Conservation (phyloP, 2,329 filamentous ascomycete species). For the Cercospora zeina region DNA sequence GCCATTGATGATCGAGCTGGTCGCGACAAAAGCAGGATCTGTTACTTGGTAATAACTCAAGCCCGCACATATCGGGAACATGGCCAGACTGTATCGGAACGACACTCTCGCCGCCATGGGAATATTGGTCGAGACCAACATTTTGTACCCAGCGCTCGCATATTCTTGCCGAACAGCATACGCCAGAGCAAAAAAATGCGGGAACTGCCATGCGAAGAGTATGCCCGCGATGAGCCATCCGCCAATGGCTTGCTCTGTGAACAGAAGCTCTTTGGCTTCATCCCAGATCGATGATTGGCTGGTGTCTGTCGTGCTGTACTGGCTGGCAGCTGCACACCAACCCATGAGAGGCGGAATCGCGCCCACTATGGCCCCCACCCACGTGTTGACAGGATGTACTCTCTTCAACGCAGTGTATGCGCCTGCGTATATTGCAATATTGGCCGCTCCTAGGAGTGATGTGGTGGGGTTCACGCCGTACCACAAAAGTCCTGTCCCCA, state of each 20-base stretch:
- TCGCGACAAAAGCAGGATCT: constrained; percentile 78
- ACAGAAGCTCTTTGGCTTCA: constrained; percentile 40
- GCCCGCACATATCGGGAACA: constrained; percentile 81
- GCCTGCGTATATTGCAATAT: constrained; percentile 87
- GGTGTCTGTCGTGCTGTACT: constrained; percentile 60
- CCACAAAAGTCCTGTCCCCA: constrained; percentile 73
- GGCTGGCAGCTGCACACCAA: constrained; percentile 91
- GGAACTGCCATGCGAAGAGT: constrained; percentile 95
- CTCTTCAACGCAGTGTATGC: constrained; percentile 92
- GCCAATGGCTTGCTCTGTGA: constrained; percentile 52
- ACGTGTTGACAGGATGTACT: constrained; percentile 83
- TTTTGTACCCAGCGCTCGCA: constrained; percentile 64
- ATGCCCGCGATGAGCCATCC: constrained; percentile 86
- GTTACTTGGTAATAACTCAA: constrained; percentile 79
- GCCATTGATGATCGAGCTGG: constrained; percentile 76
- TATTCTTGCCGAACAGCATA: constrained; percentile 91
- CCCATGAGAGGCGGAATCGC: constrained; percentile 96
- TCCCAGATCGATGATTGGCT: constrained; percentile 30
- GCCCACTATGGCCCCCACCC: constrained; percentile 89
- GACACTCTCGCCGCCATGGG: constrained; percentile 83
- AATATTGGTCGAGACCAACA: constrained; percentile 86
- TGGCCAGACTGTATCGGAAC: constrained; percentile 78
- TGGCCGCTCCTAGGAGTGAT: constrained; percentile 77
- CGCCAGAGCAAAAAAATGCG: constrained; percentile 93
- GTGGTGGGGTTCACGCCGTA: constrained; percentile 93